Base-by-base conservation (phyloP, 2,329 filamentous ascomycete species). In the Westerdykella ornata region DNA sequence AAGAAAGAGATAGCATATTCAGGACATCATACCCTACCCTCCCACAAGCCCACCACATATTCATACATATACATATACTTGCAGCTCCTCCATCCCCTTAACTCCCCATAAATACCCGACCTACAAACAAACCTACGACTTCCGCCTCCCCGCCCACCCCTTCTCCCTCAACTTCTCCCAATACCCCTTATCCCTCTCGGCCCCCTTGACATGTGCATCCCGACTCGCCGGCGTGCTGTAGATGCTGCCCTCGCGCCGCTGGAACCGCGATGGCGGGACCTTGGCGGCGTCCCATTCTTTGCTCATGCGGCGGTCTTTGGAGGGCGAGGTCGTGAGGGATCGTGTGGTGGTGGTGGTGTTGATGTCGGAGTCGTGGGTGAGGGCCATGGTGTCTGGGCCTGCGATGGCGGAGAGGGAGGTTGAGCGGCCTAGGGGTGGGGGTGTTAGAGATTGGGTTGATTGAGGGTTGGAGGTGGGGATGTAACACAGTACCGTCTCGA, bases 181-280 rank as follows among this genome's bases (percentile, higher is more conserved):
- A 63, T 80, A 83, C 48, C 54, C 57, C 26, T 76, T 75, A 52
- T 76, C 68, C 74, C 72, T 40, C 76, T 37, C 75, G 20, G 38
- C 38, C 20, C 54, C 52, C 41, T 79, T 80, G 38, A 83, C 68
- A 57, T 82, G 78, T 14, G 79, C 80, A 60, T 84, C 81, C 44
- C 80, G 75, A 17, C 77, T 81, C 53, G 70, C 70, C 2, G 78
- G 80, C 7, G 81, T 84, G 35, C 79, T 77, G 59, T 80, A 82
- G 63, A 84, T 81, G 57, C 77, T 82, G 41, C 81, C 81, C 65
- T 81, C 79, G 56, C 78, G 76, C 67, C 82, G 82, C 64, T 84
- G 81, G 68, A 85, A 84, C 35, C 78, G 77, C 47, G 75, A 80
- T 8, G 81, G 81, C 1, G 78, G 78, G 0, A 82, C 80, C 64